Conservation (phyloP, 768 basidiomycete genomes). For the Gymnopilus junonius region DNA sequence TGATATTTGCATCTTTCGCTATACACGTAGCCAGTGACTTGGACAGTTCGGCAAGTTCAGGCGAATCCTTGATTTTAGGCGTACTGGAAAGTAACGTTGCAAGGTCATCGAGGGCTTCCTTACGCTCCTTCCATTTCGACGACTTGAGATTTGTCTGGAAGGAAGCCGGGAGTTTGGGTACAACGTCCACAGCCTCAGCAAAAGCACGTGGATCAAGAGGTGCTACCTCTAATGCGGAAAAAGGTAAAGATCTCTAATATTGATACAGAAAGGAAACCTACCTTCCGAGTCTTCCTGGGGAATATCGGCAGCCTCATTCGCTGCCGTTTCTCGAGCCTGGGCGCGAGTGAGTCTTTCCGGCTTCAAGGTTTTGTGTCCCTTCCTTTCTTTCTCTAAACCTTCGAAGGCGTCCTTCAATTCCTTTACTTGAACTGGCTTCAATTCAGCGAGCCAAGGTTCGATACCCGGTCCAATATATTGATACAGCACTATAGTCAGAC, state of each 20-base stretch:
- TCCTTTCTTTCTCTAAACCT: slow-evolving; percentile 79
- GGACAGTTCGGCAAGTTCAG: slow-evolving; percentile 77
- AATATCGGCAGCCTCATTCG: slow-evolving; percentile 40
- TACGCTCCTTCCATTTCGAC: slow-evolving; percentile 98
- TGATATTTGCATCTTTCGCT: slow-evolving; percentile 91
- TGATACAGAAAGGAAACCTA: slow-evolving; percentile 26
- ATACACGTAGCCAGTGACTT: slow-evolving; percentile 81
- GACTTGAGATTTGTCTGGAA: slow-evolving; percentile 80
- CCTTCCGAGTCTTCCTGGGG: slow-evolving; percentile 51
- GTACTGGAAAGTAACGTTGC: slow-evolving; percentile 68
- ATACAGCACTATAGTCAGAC: slow-evolving; percentile 77
- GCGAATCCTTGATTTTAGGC: slow-evolving; percentile 78
- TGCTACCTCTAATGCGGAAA: slow-evolving; percentile 44
- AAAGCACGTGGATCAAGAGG: slow-evolving; percentile 78
- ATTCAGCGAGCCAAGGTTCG: slow-evolving; percentile 81
- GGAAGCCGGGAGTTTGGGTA: slow-evolving; percentile 73
- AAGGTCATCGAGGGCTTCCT: slow-evolving; percentile 88
- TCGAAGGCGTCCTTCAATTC: slow-evolving; percentile 94
- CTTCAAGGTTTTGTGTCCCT: slow-evolving; percentile 81
- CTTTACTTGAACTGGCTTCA: slow-evolving; percentile 97
- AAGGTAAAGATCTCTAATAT: slow-evolving; percentile 10
- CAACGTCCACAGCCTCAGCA: slow-evolving; percentile 81
- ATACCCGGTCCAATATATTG: slow-evolving; percentile 86
- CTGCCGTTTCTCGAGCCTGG: slow-evolving; percentile 74
- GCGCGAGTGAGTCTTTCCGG: slow-evolving; percentile 79